Conservation (phyloP, 208 protist species). For the Jaenimonas drosophilae region DNA sequence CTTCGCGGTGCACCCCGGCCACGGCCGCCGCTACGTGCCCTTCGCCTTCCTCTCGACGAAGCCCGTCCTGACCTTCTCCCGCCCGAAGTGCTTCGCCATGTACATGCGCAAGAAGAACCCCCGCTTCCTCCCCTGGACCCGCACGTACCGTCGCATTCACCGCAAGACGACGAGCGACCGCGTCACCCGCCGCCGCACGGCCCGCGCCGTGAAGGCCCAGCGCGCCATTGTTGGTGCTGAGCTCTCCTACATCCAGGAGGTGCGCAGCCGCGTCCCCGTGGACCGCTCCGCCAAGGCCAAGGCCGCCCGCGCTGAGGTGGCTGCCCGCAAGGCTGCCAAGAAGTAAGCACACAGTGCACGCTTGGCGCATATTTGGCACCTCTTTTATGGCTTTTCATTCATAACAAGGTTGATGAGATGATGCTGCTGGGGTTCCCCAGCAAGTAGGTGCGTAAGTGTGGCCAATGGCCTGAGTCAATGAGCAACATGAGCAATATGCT, state of each 20-base stretch:
- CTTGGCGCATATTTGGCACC: constrained; percentile 3
- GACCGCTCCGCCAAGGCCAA: constrained; percentile 87
- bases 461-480: too few species aligned
- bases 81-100: constrained; percentile 84
- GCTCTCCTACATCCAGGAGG: constrained; percentile 84
- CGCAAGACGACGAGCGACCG: constrained; percentile 87
- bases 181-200: constrained; percentile 71
- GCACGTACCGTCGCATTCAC: constrained; percentile 89
- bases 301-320: constrained; percentile 81
- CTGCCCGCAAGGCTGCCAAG: constrained; percentile 87
- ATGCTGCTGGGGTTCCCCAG: too few species aligned
- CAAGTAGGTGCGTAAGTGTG: too few species aligned
- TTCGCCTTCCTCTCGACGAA: constrained; percentile 91
- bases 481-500: too few species aligned
- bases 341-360: constrained; percentile 37
- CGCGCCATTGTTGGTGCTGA: constrained; percentile 85
- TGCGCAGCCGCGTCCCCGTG: constrained; percentile 55
- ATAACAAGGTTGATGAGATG: too few species aligned
- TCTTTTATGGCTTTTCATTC: constrained; percentile 8
- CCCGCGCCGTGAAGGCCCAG: constrained; percentile 56
- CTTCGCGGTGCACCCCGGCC: constrained; percentile 90
- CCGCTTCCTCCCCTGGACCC: constrained; percentile 88
- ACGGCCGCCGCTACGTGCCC: constrained; percentile 90
- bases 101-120: constrained; percentile 95
- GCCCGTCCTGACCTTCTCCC: constrained; percentile 89